Evolutionary conservation across 225 moss, liverwort and hornwort genomes (phyloP).

Genomic region (Anthoceros angustus): DNA sequence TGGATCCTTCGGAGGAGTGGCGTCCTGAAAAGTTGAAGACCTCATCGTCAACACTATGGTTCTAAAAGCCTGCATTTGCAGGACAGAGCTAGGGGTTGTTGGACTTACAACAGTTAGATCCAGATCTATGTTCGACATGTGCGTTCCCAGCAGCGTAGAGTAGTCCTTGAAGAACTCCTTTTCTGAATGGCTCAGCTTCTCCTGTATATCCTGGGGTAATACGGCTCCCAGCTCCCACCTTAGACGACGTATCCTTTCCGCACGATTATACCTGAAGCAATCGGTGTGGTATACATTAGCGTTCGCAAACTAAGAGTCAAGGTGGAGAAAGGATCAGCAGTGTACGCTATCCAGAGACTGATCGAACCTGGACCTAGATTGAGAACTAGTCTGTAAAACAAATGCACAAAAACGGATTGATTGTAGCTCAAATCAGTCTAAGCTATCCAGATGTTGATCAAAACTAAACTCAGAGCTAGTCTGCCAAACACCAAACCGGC

Average conservation of each 20-base stretch:
- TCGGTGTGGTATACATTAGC: neutral
- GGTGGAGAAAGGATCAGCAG: no score
- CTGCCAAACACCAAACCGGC: no score
- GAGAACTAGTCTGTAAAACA: no score
- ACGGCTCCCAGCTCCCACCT: constrained; percentile 97
- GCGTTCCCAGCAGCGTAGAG: constrained; percentile 57
- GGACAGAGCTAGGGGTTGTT: neutral
- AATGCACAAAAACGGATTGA: no score
- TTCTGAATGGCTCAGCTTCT: constrained; percentile 63
- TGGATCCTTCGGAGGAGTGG: constrained; percentile 88
- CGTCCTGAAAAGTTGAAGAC: constrained; percentile 41
- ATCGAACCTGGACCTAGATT: no score
- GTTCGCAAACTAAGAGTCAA: no score
- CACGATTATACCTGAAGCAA: constrained; percentile 63
- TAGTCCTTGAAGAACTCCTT: constrained; percentile 81
- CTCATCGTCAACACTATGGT: constrained; percentile 10
- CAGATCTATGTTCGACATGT: constrained; percentile 68
- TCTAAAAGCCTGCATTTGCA: constrained; percentile 1
- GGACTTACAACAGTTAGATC: constrained; percentile 77
- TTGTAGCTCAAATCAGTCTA: no score
- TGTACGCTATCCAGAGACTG: no score
- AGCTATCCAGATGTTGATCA: no score
- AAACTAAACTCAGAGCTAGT: no score
- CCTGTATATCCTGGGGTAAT: constrained; percentile 65
- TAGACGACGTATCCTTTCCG: constrained; percentile 57